Conservation (phyloP, 192 early-diverging fungal genomes). For the Umbelopsis vinacea region DNA sequence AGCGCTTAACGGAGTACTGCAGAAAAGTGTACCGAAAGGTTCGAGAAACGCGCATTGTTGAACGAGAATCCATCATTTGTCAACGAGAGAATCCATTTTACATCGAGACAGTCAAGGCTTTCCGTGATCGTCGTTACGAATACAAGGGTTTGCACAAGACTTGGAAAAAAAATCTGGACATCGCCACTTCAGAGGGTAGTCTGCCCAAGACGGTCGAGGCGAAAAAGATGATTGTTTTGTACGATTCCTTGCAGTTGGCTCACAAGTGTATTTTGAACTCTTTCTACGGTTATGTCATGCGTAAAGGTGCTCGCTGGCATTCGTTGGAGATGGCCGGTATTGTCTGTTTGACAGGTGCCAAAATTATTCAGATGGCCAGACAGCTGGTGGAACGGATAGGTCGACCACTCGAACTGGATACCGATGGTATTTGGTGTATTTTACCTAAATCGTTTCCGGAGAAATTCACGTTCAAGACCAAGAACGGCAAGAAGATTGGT, state of each 20-base stretch:
- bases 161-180: conserved; percentile 86
- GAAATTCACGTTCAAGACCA: conserved; percentile 85
- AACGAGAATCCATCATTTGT: conserved; percentile 90
- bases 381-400: conserved; percentile 92
- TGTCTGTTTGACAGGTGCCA: conserved; percentile 94
- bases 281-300: conserved; percentile 99
- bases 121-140: conserved; percentile 97
- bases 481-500: conserved; percentile 75
- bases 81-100: conserved; percentile 99
- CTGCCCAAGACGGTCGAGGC: conserved; percentile 75
- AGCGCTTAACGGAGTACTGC: conserved; percentile 86
- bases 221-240: conserved; percentile 92
- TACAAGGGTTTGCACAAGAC: conserved; percentile 94
- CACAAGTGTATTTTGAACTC: conserved; percentile 97
- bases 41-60: conserved; percentile 79
- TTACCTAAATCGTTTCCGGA: conserved; percentile 92
- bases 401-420: conserved; percentile 94
- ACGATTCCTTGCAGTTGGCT: conserved; percentile 97
- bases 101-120: conserved; percentile 93
- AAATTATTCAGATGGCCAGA: conserved; percentile 96
- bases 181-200: conserved; percentile 67
- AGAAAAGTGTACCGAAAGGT: conserved; percentile 87
- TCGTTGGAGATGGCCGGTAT: conserved; percentile 99
- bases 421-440: conserved; percentile 99
- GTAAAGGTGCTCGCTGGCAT: conserved; percentile 98